Base-by-base conservation (phyloP, 2,329 filamentous ascomycete genomes). In the Pyrenochaeta sp. region DNA sequence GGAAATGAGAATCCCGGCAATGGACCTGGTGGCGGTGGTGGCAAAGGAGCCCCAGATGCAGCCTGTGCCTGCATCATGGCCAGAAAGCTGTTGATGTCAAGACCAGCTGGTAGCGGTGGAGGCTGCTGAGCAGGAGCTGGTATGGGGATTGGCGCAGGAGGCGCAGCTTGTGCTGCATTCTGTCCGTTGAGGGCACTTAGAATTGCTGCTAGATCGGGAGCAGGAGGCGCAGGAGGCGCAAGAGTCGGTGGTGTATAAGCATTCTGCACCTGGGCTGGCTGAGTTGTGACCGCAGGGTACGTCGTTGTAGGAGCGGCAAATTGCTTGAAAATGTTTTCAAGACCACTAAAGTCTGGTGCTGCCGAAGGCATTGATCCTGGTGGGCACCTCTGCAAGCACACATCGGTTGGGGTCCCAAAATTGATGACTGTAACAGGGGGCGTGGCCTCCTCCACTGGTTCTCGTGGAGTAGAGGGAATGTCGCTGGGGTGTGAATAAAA, bases 401-500 rank as follows among this genome's bases (percentile, higher is more conserved):
- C 51, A 1, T 74, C 65, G 5, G 67, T 61, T 14, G 77, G 75
- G 11, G 62, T 29, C 2, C 79, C 80, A 53, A 82, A 80, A 4
- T 70, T 57, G 18, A 68, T 73, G 4, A 72, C 60, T 1, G 62
- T 40, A 9, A 54, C 60, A 29, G 54, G 30, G 18, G 60, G 39
- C 6, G 58, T 43, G 14, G 49, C 30, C 11, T 64, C 61, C 49
- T 81, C 75, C 2, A 68, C 46, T 12, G 79, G 79, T 31, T 82
- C 80, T 23, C 75, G 72, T 1, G 80, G 80, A 49, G 74, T 77
- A 0, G 78, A 64, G 10, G 80, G 80, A 45, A 82, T 81, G 49
- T 82, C 80, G 23, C 70, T 74, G 7, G 70, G 64, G 48, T 76
- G 69, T 7, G 72, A 67, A 61, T 82, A 82, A 62, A 78, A 77